Evolutionary conservation across 345 rosid genomes (phyloP).

Genomic region (Eucalyptus polybractea): DNA sequence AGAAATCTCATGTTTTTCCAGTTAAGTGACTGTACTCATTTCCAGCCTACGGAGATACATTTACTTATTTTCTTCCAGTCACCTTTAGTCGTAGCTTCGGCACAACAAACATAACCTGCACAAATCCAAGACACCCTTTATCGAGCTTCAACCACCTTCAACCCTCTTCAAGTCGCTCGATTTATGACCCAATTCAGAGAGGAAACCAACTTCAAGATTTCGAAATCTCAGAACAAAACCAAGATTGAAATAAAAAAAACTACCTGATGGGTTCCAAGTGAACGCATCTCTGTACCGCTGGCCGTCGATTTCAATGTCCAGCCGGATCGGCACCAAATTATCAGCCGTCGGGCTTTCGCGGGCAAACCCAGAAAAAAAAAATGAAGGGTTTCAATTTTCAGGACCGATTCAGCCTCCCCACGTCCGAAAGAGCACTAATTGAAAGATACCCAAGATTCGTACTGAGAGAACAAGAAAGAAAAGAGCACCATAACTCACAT

Average conservation of each 20-base stretch:
- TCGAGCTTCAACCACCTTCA: neutral
- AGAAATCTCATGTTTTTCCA: neutral
- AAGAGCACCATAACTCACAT: constrained; percentile 30
- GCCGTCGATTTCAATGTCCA: constrained; percentile 87
- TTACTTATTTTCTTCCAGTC: neutral
- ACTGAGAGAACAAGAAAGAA: neutral
- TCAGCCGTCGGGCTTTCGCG: constrained; percentile 62
- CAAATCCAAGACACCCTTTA: neutral
- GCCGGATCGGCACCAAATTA: constrained; percentile 79
- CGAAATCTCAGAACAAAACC: neutral
- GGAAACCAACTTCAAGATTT: neutral
- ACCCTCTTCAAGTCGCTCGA: neutral
- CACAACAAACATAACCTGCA: neutral
- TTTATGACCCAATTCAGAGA: neutral
- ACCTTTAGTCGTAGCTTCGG: neutral
- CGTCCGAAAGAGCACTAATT: neutral
- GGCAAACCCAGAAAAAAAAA: neutral
- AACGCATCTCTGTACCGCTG: constrained; percentile 84
- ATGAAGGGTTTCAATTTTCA: neutral
- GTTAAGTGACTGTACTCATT: neutral
- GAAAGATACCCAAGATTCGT: neutral
- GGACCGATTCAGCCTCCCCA: neutral
- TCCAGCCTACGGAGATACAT: neutral
- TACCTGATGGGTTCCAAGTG: constrained; percentile 96
- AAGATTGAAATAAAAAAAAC: neutral